A percentile compares a stretch with the other conserved stretches of the same genome.
Evolutionary conservation across 2,329 filamentous ascomycete species (phyloP).

Genomic region (Tolypocladium album): DNA sequence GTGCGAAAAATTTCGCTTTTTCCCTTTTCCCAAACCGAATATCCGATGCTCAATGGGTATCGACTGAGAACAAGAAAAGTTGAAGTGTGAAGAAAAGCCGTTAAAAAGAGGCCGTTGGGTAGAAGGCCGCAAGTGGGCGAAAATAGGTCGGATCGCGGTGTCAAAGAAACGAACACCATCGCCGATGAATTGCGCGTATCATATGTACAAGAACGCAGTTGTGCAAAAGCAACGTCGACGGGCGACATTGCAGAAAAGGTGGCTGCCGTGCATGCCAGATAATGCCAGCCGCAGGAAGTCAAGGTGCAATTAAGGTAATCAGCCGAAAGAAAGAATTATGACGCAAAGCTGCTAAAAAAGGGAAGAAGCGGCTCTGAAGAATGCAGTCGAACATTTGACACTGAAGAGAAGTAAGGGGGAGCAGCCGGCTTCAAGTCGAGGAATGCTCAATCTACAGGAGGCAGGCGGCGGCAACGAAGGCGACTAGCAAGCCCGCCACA

Average conservation of each 20-base stretch:
- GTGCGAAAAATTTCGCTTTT: slow-evolving; percentile 2
- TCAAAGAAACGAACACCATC: slow-evolving; percentile 20
- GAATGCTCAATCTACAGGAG: slow-evolving; percentile 24
- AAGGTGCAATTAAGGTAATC: background rate
- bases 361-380: background rate
- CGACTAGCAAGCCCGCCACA: slow-evolving; percentile 42
- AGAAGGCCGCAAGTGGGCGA: background rate
- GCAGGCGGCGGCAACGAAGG: slow-evolving; percentile 41
- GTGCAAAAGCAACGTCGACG: background rate
- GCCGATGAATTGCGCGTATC: slow-evolving; percentile 15
- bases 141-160: background rate
- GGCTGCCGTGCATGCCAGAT: background rate
- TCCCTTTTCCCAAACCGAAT: background rate
- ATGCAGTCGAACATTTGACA: background rate
- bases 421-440: background rate
- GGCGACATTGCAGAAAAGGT: background rate
- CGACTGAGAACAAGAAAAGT: slow-evolving; percentile 6
- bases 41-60: slow-evolving; percentile 10
- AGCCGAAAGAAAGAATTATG: background rate
- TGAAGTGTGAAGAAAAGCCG: slow-evolving; percentile 2
- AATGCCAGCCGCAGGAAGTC: slow-evolving; percentile 8
- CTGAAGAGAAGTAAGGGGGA: background rate
- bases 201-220: slow-evolving; percentile 12
- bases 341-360: background rate
- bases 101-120: background rate